Evolutionary conservation across 2,329 filamentous ascomycete genomes (phyloP), one percentile per base, ranked within the genome.

Genomic region (Scopulariopsis brevicaulis): DNA sequence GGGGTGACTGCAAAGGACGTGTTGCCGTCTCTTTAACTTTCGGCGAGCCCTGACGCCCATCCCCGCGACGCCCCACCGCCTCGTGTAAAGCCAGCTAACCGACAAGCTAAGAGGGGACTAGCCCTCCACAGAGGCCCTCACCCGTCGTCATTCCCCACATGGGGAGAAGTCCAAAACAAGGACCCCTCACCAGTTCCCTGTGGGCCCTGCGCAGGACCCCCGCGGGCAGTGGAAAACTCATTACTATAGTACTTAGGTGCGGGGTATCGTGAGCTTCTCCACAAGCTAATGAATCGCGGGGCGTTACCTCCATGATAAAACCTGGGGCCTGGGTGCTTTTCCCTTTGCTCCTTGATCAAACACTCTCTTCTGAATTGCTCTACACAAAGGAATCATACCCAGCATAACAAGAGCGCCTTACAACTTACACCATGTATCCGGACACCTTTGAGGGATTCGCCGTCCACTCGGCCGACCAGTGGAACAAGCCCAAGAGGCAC

Each of bases 381-480:
- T 52, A 52, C 20, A 4, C 25, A 4, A 14, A 52, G 18, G n/a
- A 48, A 22, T 48, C 43, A 3, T 48, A 22, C 43, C 40, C 37
- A 40, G 12, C 37, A 40, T 18, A 40, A 40, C 37, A 53, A 54
- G 7, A 55, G 18, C 28, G 3, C 22, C 50, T 6, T 20, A 52
- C 12, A 11, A 55, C 37, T 28, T 4, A 55, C 35, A 56, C 15
- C 18, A 60, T 63, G 59, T 63, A 62, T 53, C 61, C 61, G 5
- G 78, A 79, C 59, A 65, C 58, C 1, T 63, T 63, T 34, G 61
- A 63, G 58, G 61, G 61, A 11, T 63, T 63, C 35, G 59, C 59
- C 18, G 60, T 62, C 46, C 54, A 53, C 14, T 60, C 60, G 14
- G 56, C 62, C 2, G 58, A 61, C 5, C 51, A 60, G 53, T 63